Base-by-base conservation (phyloP, 1,284 basidiomycete species). In the Cystobasidium slooffiae region DNA sequence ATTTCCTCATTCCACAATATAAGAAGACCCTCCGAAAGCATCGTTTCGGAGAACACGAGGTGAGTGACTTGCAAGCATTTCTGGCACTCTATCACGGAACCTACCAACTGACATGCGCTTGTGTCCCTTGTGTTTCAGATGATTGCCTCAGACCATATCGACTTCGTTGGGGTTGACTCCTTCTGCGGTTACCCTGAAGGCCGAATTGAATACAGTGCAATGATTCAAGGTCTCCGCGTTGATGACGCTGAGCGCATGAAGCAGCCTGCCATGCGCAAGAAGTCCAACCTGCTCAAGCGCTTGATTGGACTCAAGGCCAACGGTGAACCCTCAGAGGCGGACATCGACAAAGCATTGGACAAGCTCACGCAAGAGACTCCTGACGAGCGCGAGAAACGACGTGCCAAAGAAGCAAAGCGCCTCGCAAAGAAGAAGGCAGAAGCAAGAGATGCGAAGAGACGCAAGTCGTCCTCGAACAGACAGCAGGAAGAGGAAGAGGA, bases 161-260 rank as follows among this genome's bases (percentile, higher is more conserved):
- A 73, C 53, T 73, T 73, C 44, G 46, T 73, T 37, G 70, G 70
- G 4, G 62, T 73, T 22, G 70, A 73, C 22, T 24, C 56, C 14
- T 73, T 66, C 43, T 49, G 47, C 39, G 70, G 70, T 44, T 73
- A 51, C 58, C 59, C 70, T 12, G 70, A 73, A 24, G 62, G 52
- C 16, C 64, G 64, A 1, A 65, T 65, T 20, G 49, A 73, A 20
- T 43, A 44, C 44, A 24, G 46, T 14, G n/a, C 62, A 37, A 56
- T 52, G 37, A 37, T 73, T 39, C 41, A 44, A 2, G 70, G 70
- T 41, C 43, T 73, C 7, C 39, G 37, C 18, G 70, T 73, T 5
- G 70, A 73, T 8, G 70, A 73, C 49, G 39, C 31, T 12, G 70
- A 73, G 20, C 51, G 70, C 10, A 49, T 73, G 62, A 53, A 59